Evolutionary conservation across 2,329 filamentous ascomycete species (phyloP).

Genomic region (Tothia fuscella): DNA sequence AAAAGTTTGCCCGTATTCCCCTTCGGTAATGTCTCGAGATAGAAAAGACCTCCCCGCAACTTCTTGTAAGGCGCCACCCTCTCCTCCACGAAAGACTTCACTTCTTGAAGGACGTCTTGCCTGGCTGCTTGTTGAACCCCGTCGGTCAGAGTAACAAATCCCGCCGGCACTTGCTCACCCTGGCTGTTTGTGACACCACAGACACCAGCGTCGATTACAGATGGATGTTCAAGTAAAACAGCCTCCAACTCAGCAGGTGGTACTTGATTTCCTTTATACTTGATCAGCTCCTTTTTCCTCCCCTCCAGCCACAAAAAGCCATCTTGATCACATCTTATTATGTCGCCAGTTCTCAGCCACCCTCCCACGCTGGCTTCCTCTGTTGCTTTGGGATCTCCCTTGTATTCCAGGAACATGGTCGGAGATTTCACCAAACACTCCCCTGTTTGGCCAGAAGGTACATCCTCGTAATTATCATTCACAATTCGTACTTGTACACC

Average conservation of each 20-base stretch:
- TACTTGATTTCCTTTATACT: slow-evolving; percentile 23
- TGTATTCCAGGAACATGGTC: slow-evolving; percentile 20
- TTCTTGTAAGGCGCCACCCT: slow-evolving; percentile 22
- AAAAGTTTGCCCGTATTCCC: slow-evolving; percentile 3
- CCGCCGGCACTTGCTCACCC: slow-evolving; percentile 21
- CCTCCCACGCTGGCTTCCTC: slow-evolving; percentile 17
- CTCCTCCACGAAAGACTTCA: slow-evolving; percentile 18
- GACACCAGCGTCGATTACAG: slow-evolving; percentile 21
- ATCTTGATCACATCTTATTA: slow-evolving; percentile 17
- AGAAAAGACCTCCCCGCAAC: slow-evolving; percentile 18
- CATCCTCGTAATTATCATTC: slow-evolving; percentile 20
- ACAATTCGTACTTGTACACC: slow-evolving; percentile 18
- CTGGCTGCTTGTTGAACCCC: slow-evolving; percentile 6
- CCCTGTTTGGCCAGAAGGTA: slow-evolving; percentile 17
- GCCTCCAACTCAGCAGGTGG: slow-evolving; percentile 23
- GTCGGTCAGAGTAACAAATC: slow-evolving; percentile 16
- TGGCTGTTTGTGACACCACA: slow-evolving; percentile 19
- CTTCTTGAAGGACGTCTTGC: slow-evolving; percentile 12
- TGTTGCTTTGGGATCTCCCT: slow-evolving; percentile 18
- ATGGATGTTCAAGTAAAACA: slow-evolving; percentile 18
- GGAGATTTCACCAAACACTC: slow-evolving; percentile 20
- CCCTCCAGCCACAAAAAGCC: slow-evolving; percentile 23
- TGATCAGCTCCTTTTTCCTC: slow-evolving; percentile 24
- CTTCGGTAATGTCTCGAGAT: slow-evolving; percentile 20
- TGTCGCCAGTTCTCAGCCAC: slow-evolving; percentile 23